These are phyloP conservation scores for Euptelea pleiosperma DNA, from an alignment of 164 flowering plant species.

Conservation along the genomic window DNA sequence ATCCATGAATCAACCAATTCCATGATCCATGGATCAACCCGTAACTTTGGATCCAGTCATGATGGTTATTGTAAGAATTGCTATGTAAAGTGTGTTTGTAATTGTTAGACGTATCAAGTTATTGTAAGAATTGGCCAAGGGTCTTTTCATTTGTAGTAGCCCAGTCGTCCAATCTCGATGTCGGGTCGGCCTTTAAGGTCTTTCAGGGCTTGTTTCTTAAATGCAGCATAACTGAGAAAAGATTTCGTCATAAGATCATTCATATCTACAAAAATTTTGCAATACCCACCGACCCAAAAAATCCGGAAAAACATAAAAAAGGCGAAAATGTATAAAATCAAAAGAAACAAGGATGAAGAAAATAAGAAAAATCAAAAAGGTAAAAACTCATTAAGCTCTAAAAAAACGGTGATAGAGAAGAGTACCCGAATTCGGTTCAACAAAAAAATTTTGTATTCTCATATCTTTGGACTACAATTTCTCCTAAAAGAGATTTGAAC, in stretches of 20 bases:
- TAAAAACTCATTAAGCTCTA: background rate
- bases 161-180: conserved; percentile 34
- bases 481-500: too few relatives aligned
- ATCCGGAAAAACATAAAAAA: background rate
- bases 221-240: conserved; percentile 70
- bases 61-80: too few relatives aligned
- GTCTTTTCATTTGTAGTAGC: conserved; percentile 48
- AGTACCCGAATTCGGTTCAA: conserved; percentile 2
- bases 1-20: too few relatives aligned
- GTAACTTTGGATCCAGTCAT: too few relatives aligned
- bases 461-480: too few relatives aligned
- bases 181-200: conserved; percentile 53
- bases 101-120: conserved; percentile 44
- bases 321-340: background rate
- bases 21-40: too few relatives aligned
- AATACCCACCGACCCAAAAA: conserved; percentile 17
- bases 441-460: too few relatives aligned
- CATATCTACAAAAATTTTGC: conserved; percentile 44
- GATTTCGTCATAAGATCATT: conserved; percentile 92
- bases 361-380: too few relatives aligned
- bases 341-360: background rate
- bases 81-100: too few relatives aligned
- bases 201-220: conserved; percentile 72
- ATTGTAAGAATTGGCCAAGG: conserved; percentile 56
- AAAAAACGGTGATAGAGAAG: background rate